phyloP scores from a whole-genome alignment of 768 basidiomycete species.

The Mycena latifolia region DNA sequence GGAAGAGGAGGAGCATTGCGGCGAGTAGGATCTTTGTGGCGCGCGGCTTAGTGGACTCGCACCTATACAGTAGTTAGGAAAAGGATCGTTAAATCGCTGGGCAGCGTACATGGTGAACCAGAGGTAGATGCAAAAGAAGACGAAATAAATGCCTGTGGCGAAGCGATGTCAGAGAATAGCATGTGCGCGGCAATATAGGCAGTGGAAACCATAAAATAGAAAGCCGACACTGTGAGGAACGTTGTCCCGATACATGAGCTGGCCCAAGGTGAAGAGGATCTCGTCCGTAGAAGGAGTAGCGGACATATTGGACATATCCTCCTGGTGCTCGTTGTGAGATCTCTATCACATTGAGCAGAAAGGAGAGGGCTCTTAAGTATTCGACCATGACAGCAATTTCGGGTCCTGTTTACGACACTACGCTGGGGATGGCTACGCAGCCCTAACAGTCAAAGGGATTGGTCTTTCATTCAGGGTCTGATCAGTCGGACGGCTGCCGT shows the following conservation, averaged over 20 bases:
- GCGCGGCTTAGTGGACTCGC: no score
- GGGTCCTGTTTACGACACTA: no score
- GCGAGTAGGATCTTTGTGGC: not conserved
- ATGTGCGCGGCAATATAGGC: not conserved
- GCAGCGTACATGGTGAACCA: slow-evolving; percentile 9
- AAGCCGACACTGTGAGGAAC: slow-evolving; percentile 18
- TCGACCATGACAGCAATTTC: no score
- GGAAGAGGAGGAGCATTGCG: slow-evolving; percentile 27
- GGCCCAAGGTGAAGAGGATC: slow-evolving; percentile 9
- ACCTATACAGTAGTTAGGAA: not conserved
- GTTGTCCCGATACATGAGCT: slow-evolving; percentile 14
- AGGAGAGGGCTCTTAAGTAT: no score
- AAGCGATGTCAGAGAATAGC: slow-evolving; percentile 4
- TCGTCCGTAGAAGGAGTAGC: slow-evolving; percentile 1
- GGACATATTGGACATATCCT: no score
- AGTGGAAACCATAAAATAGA: slow-evolving; percentile 12
- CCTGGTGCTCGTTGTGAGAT: no score
- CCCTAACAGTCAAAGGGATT: no score
- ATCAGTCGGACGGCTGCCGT: no score
- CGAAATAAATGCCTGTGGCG: slow-evolving; percentile 26
- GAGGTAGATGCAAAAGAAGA: slow-evolving; percentile 15
- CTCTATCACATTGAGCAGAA: no score
- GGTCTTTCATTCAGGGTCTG: no score
- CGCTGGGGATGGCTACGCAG: no score
- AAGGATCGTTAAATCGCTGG: not conserved